Percentiles rank a stretch among this genome's conserved stretches.
Conservation (phyloP, 805 yeast genomes). For the Kockiozyma suomiensis region DNA sequence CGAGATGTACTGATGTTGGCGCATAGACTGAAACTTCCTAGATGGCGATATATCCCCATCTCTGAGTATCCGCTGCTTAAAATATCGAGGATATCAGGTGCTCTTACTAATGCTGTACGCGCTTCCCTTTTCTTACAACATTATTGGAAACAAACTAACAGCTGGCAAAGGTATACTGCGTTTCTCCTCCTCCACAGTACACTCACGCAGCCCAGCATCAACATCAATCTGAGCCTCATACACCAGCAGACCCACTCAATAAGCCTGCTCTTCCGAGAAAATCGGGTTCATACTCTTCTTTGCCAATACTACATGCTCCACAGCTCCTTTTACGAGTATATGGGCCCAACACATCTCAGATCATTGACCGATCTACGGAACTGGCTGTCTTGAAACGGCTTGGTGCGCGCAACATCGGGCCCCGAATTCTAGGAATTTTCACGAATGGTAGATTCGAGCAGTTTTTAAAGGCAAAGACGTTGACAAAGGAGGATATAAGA, state of each 20-base stretch:
- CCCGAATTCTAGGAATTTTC: slow-evolving; percentile 84
- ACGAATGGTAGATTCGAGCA: slow-evolving; percentile 94
- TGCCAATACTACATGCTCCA: slow-evolving; percentile 47
- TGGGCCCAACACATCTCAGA: slow-evolving; percentile 81
- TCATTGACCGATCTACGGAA: slow-evolving; percentile 85
- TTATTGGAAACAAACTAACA: neutral
- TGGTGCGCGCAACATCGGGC: slow-evolving; percentile 80
- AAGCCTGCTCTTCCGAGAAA: slow-evolving; percentile 9
- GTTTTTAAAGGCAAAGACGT: slow-evolving; percentile 78
- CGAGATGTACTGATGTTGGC: slow-evolving; percentile 18
- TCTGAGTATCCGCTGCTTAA: slow-evolving; percentile 49
- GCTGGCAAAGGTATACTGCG: slow-evolving; percentile 52
- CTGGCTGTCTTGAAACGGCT: slow-evolving; percentile 71
- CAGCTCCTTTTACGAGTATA: slow-evolving; percentile 75
- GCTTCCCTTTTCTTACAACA: neutral
- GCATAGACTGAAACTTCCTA: slow-evolving; percentile 57
- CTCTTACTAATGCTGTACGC: slow-evolving; percentile 81
- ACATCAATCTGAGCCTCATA: slow-evolving; percentile 1
- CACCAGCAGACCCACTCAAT: slow-evolving; percentile 2
- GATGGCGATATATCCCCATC: slow-evolving; percentile 67
- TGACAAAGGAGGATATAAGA: slow-evolving; percentile 72
- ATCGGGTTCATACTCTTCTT: slow-evolving; percentile 25
- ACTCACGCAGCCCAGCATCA: slow-evolving; percentile 12
- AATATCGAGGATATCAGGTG: slow-evolving; percentile 79
- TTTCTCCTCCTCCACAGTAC: slow-evolving; percentile 55